Evolutionary conservation across 176 grass and related monocot genomes (phyloP), one percentile per base, ranked within the genome.

Genomic region (Ananas comosus): DNA sequence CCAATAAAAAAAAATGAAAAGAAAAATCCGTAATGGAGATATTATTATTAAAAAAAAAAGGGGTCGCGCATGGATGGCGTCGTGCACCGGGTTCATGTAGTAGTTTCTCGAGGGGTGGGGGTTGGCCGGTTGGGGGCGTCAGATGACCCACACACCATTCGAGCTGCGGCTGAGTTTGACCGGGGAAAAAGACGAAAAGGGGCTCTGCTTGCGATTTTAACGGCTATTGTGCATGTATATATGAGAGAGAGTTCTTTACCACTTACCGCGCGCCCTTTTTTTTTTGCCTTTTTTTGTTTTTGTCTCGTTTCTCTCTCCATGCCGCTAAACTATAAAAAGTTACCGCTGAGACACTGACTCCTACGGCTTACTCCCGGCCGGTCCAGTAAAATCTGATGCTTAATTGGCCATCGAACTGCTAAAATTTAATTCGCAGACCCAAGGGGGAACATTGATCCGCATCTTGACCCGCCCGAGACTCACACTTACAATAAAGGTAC

Each of bases 111-210:
- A 49, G 24, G 50, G 19, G 74, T n/a, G n/a, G n/a, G n/a, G n/a
- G n/a, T n/a, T n/a, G n/a, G n/a, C n/a, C n/a, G n/a, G n/a, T n/a
- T n/a, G n/a, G 52, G 13, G 52, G 52, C 16, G 57, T 64, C 54
- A 79, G 76, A 79, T 18, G 76, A 79, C 68, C 76, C 76, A 79
- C 76, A 79, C 76, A 53, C 65, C 53, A 52, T 70, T 68, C 76
- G 18, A 79, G 76, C 53, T 52, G 18, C 52, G 22, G 67, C 23
- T 4, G 13, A 61, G 33, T 79, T 79, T 79, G 76, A 79, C 76
- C 54, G 25, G 33, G 33, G 33, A 51, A 58, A 19, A 25, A 13
- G 76, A 78, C 76, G 51, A 57, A 13, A 12, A 63, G 22, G 49
- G 1, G 10, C 24, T 48, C 48, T 57, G 49, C n/a, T 61, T 61